Evolutionary conservation across 257 asterid genomes (phyloP), one percentile per base, ranked within the genome.

Genomic region (Solanum habrochaites): DNA sequence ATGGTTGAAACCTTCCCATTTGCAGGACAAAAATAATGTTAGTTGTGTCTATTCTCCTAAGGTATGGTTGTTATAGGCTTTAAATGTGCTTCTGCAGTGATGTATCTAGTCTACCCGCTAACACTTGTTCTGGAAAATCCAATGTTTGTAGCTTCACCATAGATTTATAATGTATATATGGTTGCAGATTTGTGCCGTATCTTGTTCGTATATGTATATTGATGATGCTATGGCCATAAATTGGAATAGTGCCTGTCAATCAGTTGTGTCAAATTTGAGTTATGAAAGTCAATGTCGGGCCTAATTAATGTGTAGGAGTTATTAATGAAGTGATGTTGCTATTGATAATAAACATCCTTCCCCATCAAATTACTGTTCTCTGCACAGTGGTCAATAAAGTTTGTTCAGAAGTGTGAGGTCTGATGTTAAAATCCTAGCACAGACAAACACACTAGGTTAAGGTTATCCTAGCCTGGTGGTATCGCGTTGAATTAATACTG

Each of bases 1-100:
- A 97, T 2, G 99, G 99, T 70, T 96, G 60, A 90, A 52, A 32
- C 47, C 6, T 77, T 78, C 27, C 32, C 67, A 47, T 27, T 80
- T 47, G 66, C 66, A 8, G 27, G 27, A 80, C 29, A 45, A 80
- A 45, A 80, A 47, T 80, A 80, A 80, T 29, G 62, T 45, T 78
- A 15, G 40, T 43, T 78, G 60, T 75, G 58, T 43, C 39, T 45
- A 49, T 47, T 9, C 62, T 42, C 29, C 62, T 75, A 43, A 80
- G 67, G 16, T 27, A 16, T 45, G 84, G 66, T 80, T 80, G 27
- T 80, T 47, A 47, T 25, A 77, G 40, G 64, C 60, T 25, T 25
- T 43, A 25, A 25, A 10, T 18, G 40, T 78, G 42, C 25, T 27
- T 45, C 35, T 78, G 27, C 84, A 25, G 84, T 80, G 18, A 16